Conservation (phyloP, 2,329 filamentous ascomycete genomes). For the Cordyceps farinosa region DNA sequence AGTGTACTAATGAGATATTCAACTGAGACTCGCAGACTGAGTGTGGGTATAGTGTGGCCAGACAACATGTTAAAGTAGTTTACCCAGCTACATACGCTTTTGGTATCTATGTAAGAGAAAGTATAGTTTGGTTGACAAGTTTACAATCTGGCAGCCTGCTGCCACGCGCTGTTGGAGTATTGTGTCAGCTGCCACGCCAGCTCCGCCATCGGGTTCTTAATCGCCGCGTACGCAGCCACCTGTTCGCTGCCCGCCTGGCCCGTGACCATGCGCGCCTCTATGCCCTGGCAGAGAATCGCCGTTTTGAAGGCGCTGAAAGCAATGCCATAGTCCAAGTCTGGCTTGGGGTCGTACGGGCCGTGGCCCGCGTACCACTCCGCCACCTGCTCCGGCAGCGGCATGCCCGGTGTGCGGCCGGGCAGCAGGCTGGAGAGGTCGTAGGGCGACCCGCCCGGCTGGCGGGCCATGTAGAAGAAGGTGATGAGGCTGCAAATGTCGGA, state of each 20-base stretch:
- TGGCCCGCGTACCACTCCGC: constrained; percentile 41
- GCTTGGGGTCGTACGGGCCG: constrained; percentile 66
- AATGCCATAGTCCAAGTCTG: constrained; percentile 59
- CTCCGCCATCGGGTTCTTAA: constrained; percentile 69
- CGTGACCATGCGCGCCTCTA: constrained; percentile 79
- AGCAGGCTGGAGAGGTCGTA: constrained; percentile 46
- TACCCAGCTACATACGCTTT: too few species aligned
- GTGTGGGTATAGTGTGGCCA: too few species aligned
- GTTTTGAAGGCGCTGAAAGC: constrained; percentile 61
- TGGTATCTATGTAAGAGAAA: neutral
- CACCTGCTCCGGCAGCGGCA: constrained; percentile 44
- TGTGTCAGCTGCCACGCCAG: constrained; percentile 73
- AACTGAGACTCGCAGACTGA: too few species aligned
- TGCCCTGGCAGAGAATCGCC: constrained; percentile 73
- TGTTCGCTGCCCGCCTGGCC: constrained; percentile 86
- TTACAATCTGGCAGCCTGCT: constrained; percentile 27
- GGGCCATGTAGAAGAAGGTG: constrained; percentile 23
- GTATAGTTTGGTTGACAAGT: neutral
- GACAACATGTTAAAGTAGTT: too few species aligned
- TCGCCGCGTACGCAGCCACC: constrained; percentile 67
- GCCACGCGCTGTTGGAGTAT: constrained; percentile 30
- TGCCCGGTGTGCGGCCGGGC: constrained; percentile 60
- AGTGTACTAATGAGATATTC: too few species aligned
- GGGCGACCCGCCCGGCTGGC: neutral
- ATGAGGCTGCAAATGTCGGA: constrained; percentile 74